phyloP scores from a whole-genome alignment of 805 yeast species.

The Ascoidea asiatica region DNA sequence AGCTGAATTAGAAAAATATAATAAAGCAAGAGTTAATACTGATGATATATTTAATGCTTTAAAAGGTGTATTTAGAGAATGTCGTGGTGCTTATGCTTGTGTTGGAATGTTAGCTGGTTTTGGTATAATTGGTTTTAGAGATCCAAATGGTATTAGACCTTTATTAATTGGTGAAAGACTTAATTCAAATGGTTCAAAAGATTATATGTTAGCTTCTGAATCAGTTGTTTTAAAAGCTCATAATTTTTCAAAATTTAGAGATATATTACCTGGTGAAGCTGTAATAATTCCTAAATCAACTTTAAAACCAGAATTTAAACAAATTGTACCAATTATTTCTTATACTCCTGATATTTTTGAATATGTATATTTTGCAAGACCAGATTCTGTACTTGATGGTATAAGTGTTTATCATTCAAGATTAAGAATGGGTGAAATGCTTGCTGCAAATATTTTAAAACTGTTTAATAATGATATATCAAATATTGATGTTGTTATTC shows the following conservation, averaged over 20 bases:
- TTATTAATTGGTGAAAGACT: constrained; percentile 72
- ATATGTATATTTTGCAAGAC: constrained; percentile 96
- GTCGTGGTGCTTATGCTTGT: constrained; percentile 97
- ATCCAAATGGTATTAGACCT: constrained; percentile 95
- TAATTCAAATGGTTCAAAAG: constrained; percentile 54
- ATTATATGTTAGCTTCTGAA: constrained; percentile 92
- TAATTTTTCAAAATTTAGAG: constrained; percentile 68
- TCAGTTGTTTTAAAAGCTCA: constrained; percentile 91
- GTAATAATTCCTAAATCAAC: constrained; percentile 78
- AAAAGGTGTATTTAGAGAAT: constrained; percentile 62
- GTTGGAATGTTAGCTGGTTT: constrained; percentile 92
- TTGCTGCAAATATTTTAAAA: constrained; percentile 56
- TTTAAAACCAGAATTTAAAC: constrained; percentile 66
- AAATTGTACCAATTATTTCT: constrained; percentile 62
- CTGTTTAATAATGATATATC: constrained; percentile 30
- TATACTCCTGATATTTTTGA: constrained; percentile 96
- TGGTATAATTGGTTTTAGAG: constrained; percentile 91
- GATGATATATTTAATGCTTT: constrained; percentile 81
- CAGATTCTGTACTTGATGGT: constrained; percentile 95
- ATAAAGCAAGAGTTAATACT: constrained; percentile 86
- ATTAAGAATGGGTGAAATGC: constrained; percentile 82
- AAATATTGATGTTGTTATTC: constrained; percentile 86
- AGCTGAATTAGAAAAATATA: constrained; percentile 76
- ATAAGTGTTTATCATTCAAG: constrained; percentile 89
- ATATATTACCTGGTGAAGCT: constrained; percentile 90